A percentile compares a stretch with the other conserved stretches of the same genome.
Conservation (phyloP, 116 monocot species). For the Posidonia oceanica region DNA sequence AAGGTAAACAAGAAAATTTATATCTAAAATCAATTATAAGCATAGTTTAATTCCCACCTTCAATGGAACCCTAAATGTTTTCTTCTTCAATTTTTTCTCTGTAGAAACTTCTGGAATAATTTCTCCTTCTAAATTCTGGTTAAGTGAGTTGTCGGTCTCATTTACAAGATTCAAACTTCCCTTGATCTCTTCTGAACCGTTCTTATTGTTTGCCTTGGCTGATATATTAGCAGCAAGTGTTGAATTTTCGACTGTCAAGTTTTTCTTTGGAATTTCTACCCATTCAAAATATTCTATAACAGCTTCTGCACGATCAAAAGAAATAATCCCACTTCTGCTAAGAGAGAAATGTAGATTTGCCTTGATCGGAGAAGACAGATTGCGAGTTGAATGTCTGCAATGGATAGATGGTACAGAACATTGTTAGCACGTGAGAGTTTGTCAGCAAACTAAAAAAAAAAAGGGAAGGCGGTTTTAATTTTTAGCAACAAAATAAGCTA, state of each 20-base stretch:
- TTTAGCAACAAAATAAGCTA: background rate
- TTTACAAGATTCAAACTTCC: constrained; percentile 28
- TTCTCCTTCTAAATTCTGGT: constrained; percentile 24
- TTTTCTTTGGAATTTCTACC: constrained; percentile 95
- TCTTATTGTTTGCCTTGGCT: constrained; percentile 18
- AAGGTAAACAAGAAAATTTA: background rate
- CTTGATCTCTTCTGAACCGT: constrained; percentile 19
- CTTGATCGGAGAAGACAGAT: constrained; percentile 80
- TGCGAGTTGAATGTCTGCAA: constrained; percentile 64
- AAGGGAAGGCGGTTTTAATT: background rate
- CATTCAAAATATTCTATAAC: constrained; percentile 91
- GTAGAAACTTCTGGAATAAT: constrained; percentile 25
- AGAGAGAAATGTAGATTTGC: constrained; percentile 89
- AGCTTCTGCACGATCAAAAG: constrained; percentile 94
- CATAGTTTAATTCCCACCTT: constrained; percentile 34
- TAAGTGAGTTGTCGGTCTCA: constrained; percentile 24
- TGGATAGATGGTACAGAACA: constrained; percentile 1
- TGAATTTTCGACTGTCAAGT: constrained; percentile 41
- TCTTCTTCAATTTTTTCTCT: constrained; percentile 87
- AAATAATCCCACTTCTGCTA: constrained; percentile 83
- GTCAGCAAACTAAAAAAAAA: background rate
- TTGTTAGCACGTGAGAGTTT: too few species aligned
- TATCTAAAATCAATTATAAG: background rate
- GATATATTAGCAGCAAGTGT: constrained; percentile 20
- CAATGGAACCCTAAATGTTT: constrained; percentile 81